A percentile compares a stretch with the other conserved stretches of the same genome.
Evolutionary conservation across 1,139 yeast species (phyloP).

Genomic region (Arxiozyma telluris): DNA sequence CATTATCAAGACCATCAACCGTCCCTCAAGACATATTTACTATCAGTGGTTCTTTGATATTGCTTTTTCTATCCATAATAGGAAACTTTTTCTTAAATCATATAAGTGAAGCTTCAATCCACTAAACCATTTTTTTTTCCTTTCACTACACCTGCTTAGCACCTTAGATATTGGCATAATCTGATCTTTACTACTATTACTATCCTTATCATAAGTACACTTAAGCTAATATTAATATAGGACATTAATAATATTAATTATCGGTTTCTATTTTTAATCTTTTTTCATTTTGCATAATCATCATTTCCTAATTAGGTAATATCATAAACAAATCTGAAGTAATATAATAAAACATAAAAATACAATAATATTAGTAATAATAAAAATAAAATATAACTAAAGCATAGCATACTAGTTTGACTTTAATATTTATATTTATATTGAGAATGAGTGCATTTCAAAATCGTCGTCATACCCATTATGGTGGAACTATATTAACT

Average conservation of each 20-base stretch:
- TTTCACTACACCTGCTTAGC: neutral
- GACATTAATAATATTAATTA: neutral
- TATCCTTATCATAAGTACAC: too few relatives aligned
- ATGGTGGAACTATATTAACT: constrained; percentile 17
- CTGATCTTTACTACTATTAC: neutral
- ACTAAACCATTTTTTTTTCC: neutral
- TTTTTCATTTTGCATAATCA: neutral
- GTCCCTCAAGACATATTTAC: neutral
- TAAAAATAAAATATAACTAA: neutral
- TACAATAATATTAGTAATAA: too few relatives aligned
- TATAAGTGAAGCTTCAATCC: neutral
- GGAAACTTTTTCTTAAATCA: neutral
- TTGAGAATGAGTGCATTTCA: constrained; percentile 2
- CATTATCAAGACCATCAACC: neutral
- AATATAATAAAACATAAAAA: too few relatives aligned
- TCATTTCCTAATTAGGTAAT: neutral
- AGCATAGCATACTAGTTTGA: neutral
- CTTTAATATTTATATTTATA: too few relatives aligned
- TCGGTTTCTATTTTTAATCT: neutral
- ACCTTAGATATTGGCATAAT: too few relatives aligned
- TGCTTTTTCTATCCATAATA: neutral
- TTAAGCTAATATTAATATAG: too few relatives aligned
- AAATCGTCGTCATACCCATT: constrained; percentile 17
- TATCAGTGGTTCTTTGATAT: neutral
- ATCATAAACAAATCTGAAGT: neutral